Percentiles rank a stretch among this genome's conserved stretches.
Conservation (phyloP, 139 green algal genomes). For the Edaphochlamys debaryana region DNA sequence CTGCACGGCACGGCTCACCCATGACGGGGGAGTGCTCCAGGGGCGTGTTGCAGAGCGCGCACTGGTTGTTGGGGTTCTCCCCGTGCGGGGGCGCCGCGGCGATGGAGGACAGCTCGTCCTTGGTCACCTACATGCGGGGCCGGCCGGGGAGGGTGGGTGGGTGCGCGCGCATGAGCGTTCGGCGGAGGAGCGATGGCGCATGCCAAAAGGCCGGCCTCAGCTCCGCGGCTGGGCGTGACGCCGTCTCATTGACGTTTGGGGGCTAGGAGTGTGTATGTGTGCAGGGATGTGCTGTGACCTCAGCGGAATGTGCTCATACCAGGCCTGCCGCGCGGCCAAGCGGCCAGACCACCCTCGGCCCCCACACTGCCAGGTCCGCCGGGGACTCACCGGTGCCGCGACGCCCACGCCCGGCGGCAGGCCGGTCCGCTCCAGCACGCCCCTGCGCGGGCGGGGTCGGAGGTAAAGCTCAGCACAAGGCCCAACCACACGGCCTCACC, state of each 20-base stretch:
- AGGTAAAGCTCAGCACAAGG: too few relatives aligned
- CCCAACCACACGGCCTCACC: too few relatives aligned
- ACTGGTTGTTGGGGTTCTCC: constrained; percentile 39
- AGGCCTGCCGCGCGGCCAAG: too few relatives aligned
- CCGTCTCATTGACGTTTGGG: too few relatives aligned
- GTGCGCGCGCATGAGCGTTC: not conserved
- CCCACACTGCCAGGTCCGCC: not conserved
- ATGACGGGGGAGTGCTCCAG: constrained; percentile 5
- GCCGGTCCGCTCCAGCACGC: constrained; percentile 8
- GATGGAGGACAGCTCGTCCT: constrained; percentile 8
- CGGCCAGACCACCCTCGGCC: too few relatives aligned
- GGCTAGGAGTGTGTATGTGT: too few relatives aligned
- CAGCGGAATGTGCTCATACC: too few relatives aligned
- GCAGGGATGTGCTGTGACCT: too few relatives aligned
- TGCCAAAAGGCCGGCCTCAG: too few relatives aligned
- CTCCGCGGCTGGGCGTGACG: not conserved
- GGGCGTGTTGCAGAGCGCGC: constrained; percentile 42
- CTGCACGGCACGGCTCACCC: too few relatives aligned
- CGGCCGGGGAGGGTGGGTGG: not conserved
- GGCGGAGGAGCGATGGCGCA: too few relatives aligned
- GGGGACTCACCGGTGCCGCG: not conserved
- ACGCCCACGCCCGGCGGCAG: constrained; percentile 29
- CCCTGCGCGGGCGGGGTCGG: too few relatives aligned
- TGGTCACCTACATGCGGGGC: not conserved
- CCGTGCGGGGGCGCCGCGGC: constrained; percentile 15